A percentile compares a stretch with the other conserved stretches of the same genome.
These are phyloP conservation scores for Penicillium coffeae DNA, from an alignment of 495 filamentous ascomycete genomes.

Conservation along the genomic window DNA sequence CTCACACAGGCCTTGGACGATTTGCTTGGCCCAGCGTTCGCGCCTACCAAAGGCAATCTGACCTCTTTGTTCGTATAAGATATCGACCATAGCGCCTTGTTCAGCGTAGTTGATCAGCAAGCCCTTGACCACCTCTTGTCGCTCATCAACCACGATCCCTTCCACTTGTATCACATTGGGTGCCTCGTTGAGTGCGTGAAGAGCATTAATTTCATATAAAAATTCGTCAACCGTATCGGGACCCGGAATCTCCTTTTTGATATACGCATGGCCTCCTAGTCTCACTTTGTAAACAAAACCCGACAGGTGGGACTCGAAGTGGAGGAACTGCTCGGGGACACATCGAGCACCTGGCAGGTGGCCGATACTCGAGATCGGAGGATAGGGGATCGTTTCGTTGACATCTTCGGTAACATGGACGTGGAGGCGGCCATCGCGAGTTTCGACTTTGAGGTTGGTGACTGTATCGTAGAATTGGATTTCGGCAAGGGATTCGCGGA, in stretches of 20 bases:
- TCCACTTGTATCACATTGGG: conserved; percentile 82
- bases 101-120: conserved; percentile 87
- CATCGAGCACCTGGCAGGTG: conserved; percentile 64
- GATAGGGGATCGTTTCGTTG: conserved; percentile 91
- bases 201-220: conserved; percentile 94
- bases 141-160: conserved; percentile 83
- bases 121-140: conserved; percentile 72
- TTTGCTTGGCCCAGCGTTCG: conserved; percentile 90
- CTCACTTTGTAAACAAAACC: conserved; percentile 96
- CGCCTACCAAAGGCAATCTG: conserved; percentile 67
- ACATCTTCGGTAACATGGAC: conserved; percentile 98
- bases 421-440: conserved; percentile 82
- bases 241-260: conserved; percentile 98
- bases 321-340: conserved; percentile 67
- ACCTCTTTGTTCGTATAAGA: conserved; percentile 72
- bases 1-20: conserved; percentile 83
- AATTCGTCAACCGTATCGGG: conserved; percentile 97
- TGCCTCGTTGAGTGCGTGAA: conserved; percentile 69
- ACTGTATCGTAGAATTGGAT: conserved; percentile 96
- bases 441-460: conserved; percentile 93
- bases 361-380: conserved; percentile 65
- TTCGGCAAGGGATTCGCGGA: conserved; percentile 82
- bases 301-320: conserved; percentile 89
- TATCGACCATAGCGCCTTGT: conserved; percentile 83
- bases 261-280: conserved; percentile 62